Evolutionary conservation across 257 asterid genomes (phyloP), one percentile per base, ranked within the genome.

Genomic region (Petunia axillaris): DNA sequence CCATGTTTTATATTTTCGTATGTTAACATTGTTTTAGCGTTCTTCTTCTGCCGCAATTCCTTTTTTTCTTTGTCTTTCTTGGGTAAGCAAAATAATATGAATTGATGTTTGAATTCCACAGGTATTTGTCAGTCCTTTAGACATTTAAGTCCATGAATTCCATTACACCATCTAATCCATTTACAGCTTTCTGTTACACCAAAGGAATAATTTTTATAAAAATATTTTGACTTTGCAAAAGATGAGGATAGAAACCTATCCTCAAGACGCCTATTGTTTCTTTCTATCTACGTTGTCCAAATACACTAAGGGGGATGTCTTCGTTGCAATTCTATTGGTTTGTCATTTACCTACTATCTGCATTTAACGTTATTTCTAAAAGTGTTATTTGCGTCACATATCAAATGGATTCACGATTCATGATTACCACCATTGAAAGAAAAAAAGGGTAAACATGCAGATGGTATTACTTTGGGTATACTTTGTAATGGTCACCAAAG

Each of bases 101-200:
- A 25, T 70, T 25, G 10, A 46, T 70, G 59, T 70, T 46, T 70
- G 77, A 16, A 70, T 15, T 70, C 35, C 76, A 50, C 76, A 4
- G 4, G 41, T 44, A 68, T 6, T 53, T 44, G 46, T 68, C 76
- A 44, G 55, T 43, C 55, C 55, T 9, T 43, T 14, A 68, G 9
- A 68, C 40, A 2, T 44, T 14, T 0, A 44, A 68, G 76, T 64
- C 59, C 1, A 1, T 10, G 59, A 4, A 8, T 16, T 70, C 35
- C 40, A 70, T 54, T 70, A 41, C 55, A n/a, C 25, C 76, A 70
- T 46, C 41, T 44, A 70, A 10, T 8, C 58, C 59, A 46, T 70
- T 16, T 25, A 3, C 25, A 68, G 2, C 8, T 43, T 68, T 53
- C 57, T 8, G n/a, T 44, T 9, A 43, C 76, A 37, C 11, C 58